Conservation (phyloP, 1,139 yeast species). For the Kodamaea plutei region DNA sequence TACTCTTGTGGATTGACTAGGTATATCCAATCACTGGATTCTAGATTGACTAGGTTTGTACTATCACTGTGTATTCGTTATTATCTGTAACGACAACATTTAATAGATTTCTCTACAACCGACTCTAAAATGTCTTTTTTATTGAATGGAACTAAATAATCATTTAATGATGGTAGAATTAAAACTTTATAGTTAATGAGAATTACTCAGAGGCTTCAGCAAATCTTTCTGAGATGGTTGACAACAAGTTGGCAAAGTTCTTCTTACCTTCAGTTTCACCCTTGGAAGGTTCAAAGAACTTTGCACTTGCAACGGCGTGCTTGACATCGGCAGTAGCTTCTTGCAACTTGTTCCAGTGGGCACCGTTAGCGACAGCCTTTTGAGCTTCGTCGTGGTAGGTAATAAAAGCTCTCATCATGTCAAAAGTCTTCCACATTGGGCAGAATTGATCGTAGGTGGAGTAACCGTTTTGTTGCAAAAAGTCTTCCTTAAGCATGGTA, state of each 20-base stretch:
- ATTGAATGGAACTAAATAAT: conserved; percentile 1
- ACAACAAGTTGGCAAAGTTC: conserved; percentile 73
- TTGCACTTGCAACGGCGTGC: conserved; percentile 90
- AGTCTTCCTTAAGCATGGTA: conserved; percentile 88
- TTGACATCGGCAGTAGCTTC: conserved; percentile 87
- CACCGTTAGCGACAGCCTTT: conserved; percentile 92
- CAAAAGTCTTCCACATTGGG: conserved; percentile 98
- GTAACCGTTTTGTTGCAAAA: conserved; percentile 98
- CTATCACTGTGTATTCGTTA: too few relatives aligned
- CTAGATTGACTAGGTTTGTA: too few relatives aligned
- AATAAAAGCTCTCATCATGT: conserved; percentile 95
- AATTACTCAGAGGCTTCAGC: conserved; percentile 88
- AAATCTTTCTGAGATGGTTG: conserved; percentile 80
- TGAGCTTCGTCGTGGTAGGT: conserved; percentile 95
- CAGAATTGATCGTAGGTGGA: conserved; percentile 97
- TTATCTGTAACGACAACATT: too few relatives aligned
- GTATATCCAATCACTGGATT: too few relatives aligned
- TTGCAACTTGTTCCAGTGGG: conserved; percentile 86
- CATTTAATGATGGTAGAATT: conserved; percentile 6
- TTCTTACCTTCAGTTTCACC: conserved; percentile 76
- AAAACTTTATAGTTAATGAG: conserved; percentile 4
- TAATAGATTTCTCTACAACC: too few relatives aligned
- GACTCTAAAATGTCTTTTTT: too few relatives aligned
- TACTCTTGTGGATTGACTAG: too few relatives aligned
- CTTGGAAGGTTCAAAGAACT: conserved; percentile 91